phyloP scores from a whole-genome alignment of 768 basidiomycete species.

The Suillus fuscotomentosus region DNA sequence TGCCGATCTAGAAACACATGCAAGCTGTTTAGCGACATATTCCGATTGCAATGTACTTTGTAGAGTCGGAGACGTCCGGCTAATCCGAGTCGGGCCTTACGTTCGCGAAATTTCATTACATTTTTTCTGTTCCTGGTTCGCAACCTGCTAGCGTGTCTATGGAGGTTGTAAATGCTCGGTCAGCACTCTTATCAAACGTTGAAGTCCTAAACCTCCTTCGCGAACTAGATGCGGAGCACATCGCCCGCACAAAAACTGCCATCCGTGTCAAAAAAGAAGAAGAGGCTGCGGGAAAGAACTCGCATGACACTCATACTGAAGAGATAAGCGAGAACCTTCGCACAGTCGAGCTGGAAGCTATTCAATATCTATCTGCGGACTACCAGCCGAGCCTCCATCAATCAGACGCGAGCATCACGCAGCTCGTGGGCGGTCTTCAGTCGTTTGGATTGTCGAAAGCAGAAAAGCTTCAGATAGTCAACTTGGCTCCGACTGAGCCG shows the following conservation, averaged over 20 bases:
- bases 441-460: slow-evolving; percentile 79
- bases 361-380: slow-evolving; percentile 77
- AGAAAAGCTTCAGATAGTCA: slow-evolving; percentile 92
- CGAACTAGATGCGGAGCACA: slow-evolving; percentile 72
- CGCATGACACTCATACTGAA: slow-evolving; percentile 36
- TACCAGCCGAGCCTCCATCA: slow-evolving; percentile 70
- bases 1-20: too few relatives aligned
- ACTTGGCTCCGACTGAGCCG: slow-evolving; percentile 75
- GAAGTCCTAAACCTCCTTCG: slow-evolving; percentile 82
- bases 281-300: slow-evolving; percentile 41
- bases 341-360: slow-evolving; percentile 86
- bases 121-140: neutral
- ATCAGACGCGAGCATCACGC: slow-evolving; percentile 58
- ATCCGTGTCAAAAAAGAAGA: slow-evolving; percentile 78
- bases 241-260: slow-evolving; percentile 67
- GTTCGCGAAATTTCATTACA: neutral
- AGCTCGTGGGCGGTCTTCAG: slow-evolving; percentile 65
- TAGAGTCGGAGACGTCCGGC: too few relatives aligned
- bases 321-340: slow-evolving; percentile 79
- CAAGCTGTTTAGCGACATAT: too few relatives aligned
- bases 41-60: too few relatives aligned
- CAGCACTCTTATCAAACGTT: slow-evolving; percentile 84
- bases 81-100: neutral
- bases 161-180: slow-evolving; percentile 46
- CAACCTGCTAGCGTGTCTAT: neutral